phyloP scores from a whole-genome alignment of 1,284 basidiomycete genomes.

The Sporisorium exsertum region DNA sequence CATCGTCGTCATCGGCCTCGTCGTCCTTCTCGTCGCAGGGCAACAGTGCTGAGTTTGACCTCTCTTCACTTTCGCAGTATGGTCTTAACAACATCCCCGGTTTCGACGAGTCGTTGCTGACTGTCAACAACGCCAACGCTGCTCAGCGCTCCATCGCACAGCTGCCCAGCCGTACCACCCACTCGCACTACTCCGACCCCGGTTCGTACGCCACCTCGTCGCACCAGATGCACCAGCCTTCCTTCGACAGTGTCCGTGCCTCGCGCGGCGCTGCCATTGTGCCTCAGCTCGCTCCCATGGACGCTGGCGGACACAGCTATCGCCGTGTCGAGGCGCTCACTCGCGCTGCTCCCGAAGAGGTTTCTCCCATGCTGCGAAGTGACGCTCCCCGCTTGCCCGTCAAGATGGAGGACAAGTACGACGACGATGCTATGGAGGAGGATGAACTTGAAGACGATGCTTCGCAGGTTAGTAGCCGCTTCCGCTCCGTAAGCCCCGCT shows the following conservation, averaged over 20 bases:
- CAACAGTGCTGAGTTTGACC: slow-evolving; percentile 49
- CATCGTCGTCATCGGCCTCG: slow-evolving; percentile 28
- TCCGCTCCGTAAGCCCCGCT: slow-evolving; percentile 42
- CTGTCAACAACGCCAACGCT: slow-evolving; percentile 5
- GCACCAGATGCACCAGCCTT: slow-evolving; percentile 34
- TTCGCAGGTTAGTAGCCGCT: slow-evolving; percentile 17
- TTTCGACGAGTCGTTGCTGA: slow-evolving; percentile 55
- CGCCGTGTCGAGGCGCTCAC: slow-evolving; percentile 64
- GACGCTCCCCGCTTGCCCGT: slow-evolving; percentile 12
- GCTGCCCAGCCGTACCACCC: slow-evolving; percentile 50
- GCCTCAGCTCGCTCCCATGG: slow-evolving; percentile 58
- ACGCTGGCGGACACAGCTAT: slow-evolving; percentile 54
- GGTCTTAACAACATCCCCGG: slow-evolving; percentile 64
- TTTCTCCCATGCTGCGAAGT: neutral
- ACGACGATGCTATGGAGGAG: slow-evolving; percentile 51
- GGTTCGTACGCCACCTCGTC: slow-evolving; percentile 18
- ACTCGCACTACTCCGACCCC: slow-evolving; percentile 32
- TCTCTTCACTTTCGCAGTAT: slow-evolving; percentile 51
- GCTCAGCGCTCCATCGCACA: slow-evolving; percentile 52
- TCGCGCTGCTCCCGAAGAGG: slow-evolving; percentile 58
- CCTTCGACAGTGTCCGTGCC: slow-evolving; percentile 53
- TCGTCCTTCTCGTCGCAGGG: slow-evolving; percentile 43
- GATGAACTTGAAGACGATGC: slow-evolving; percentile 30
- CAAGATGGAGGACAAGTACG: slow-evolving; percentile 25
- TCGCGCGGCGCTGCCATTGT: slow-evolving; percentile 50